Evolutionary conservation across 768 basidiomycete species (phyloP).

Genomic region (Dictyophora rubrovolvata): DNA sequence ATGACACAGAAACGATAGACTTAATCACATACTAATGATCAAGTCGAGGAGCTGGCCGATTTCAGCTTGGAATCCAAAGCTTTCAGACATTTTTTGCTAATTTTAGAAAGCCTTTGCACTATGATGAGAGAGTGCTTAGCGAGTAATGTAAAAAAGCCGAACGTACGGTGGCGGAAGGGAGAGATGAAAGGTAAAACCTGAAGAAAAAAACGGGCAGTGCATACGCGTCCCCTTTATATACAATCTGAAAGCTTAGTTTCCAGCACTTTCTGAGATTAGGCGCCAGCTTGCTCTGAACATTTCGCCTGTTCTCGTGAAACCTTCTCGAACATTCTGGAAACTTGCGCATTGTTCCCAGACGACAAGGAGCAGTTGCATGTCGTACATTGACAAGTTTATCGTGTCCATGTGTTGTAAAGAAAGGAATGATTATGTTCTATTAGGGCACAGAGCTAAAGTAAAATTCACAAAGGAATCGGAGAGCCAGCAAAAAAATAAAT

Average conservation of each 20-base stretch:
- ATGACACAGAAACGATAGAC: not conserved
- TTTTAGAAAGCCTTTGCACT: not conserved
- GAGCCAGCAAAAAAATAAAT: no score
- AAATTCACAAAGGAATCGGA: no score
- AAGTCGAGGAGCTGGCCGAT: constrained; percentile 97
- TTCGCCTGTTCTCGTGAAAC: not conserved
- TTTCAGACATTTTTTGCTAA: constrained; percentile 39
- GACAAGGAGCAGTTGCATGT: not conserved
- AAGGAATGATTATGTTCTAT: no score
- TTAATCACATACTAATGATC: constrained; percentile 76
- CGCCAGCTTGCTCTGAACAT: not conserved
- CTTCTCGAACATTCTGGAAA: constrained; percentile 9
- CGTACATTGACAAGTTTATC: not conserved
- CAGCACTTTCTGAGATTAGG: constrained; percentile 7
- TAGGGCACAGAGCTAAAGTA: no score
- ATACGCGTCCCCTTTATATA: constrained; percentile 6
- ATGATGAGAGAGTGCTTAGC: not conserved
- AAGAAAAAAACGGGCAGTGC: not conserved
- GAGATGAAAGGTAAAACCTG: not conserved
- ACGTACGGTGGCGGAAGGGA: not conserved
- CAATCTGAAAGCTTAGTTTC: not conserved
- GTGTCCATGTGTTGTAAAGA: no score
- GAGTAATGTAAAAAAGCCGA: not conserved
- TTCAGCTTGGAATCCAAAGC: constrained; percentile 97
- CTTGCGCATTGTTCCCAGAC: not conserved